These are phyloP conservation scores for Artomyces pyxidatus DNA, from an alignment of 768 basidiomycete genomes.

Conservation along the genomic window DNA sequence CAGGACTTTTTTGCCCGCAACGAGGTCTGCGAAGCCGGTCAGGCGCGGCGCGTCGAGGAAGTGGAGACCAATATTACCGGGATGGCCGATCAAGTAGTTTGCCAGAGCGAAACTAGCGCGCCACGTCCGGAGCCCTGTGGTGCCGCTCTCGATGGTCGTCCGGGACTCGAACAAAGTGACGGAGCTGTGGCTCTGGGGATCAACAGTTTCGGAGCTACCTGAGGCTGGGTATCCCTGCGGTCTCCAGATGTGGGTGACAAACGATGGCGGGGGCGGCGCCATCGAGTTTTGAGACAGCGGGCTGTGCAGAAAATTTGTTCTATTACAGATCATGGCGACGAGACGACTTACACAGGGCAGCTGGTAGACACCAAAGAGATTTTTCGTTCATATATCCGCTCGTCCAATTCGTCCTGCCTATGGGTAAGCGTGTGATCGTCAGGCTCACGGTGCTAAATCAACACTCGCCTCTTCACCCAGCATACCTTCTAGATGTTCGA, in stretches of 20 bases:
- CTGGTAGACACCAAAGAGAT: slow-evolving; percentile 32
- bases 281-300: no score
- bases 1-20: slow-evolving; percentile 41
- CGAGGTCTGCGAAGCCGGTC: slow-evolving; percentile 27
- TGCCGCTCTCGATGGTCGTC: slow-evolving; percentile 65
- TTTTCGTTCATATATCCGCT: slow-evolving; percentile 56
- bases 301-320: no score
- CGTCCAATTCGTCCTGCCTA: slow-evolving; percentile 59
- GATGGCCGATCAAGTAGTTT: slow-evolving; percentile 47
- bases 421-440: no score
- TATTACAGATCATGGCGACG: no score
- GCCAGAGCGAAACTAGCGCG: slow-evolving; percentile 60
- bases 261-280: slow-evolving; percentile 46
- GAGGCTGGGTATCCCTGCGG: neutral
- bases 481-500: slow-evolving; percentile 44
- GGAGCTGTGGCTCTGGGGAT: no score
- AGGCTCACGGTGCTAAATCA: no score
- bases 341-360: slow-evolving; percentile 27
- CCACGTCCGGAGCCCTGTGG: slow-evolving; percentile 79
- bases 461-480: slow-evolving; percentile 38
- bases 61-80: slow-evolving; percentile 32
- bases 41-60: neutral
- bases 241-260: slow-evolving; percentile 60
- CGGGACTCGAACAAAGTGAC: slow-evolving; percentile 68
- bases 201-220: neutral